These are phyloP conservation scores for Cyamopsis tetragonoloba DNA, from an alignment of 306 rosid genomes.

Conservation along the genomic window DNA sequence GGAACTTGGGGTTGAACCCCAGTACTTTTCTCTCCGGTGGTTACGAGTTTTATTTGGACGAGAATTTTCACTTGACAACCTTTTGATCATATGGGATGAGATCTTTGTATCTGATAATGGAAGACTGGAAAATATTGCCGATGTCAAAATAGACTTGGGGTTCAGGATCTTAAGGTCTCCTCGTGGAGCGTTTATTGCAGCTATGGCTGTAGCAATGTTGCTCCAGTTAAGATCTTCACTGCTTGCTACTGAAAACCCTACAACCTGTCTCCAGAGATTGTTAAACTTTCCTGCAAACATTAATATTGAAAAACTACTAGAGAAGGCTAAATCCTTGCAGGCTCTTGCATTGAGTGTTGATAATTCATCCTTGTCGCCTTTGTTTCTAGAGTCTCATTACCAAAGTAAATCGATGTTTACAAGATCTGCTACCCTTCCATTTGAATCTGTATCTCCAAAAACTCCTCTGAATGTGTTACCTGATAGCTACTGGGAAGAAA, in stretches of 20 bases:
- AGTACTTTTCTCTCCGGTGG: constrained; percentile 97
- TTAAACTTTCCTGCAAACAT: constrained; percentile 72
- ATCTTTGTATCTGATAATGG: constrained; percentile 74
- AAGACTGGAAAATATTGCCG: constrained; percentile 37
- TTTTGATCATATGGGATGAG: constrained; percentile 89
- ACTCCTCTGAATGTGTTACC: constrained; percentile 59
- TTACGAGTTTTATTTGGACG: constrained; percentile 91
- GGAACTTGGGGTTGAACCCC: constrained; percentile 95
- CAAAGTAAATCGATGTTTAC: constrained; percentile 37
- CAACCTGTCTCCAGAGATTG: constrained; percentile 86
- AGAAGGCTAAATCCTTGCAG: constrained; percentile 87
- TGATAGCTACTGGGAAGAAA: constrained; percentile 98
- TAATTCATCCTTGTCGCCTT: constrained; percentile 45
- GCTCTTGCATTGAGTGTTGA: constrained; percentile 56
- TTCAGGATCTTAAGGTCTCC: constrained; percentile 61
- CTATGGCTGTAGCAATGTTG: constrained; percentile 89
- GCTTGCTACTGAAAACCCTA: constrained; percentile 91
- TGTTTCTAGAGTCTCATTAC: constrained; percentile 34
- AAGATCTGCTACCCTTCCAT: constrained; percentile 49
- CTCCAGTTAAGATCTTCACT: constrained; percentile 85
- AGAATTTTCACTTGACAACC: constrained; percentile 79
- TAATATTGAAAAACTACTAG: constrained; percentile 61
- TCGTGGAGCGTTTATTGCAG: constrained; percentile 82
- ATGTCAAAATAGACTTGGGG: constrained; percentile 46
- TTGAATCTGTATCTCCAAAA: constrained; percentile 58